Base-by-base conservation (phyloP, 768 basidiomycete species). In the Ramaria rubella region DNA sequence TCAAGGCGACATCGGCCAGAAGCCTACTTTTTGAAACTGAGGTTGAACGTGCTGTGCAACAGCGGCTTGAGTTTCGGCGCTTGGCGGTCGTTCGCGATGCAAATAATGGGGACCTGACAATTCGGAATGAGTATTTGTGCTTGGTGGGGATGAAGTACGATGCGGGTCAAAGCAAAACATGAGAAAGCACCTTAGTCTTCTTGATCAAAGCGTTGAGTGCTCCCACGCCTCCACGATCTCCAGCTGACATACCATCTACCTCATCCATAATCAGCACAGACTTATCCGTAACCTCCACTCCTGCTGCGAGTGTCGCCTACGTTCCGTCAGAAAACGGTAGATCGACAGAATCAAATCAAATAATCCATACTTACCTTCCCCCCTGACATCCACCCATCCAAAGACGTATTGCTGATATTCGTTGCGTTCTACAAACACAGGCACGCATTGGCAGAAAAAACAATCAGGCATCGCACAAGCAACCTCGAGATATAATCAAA, bases 261-360 rank as follows among this genome's bases (percentile, higher is more conserved):
- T 99, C 96, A 65, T 99, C 96, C 95, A 99, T 97, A 67, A 99
- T 98, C 44, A 99, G 74, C 61, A 93, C 91, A 0, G 88, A 81
- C 67, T 77, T 82, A 63, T 88, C 81, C 0, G 88, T 93, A 61
- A 97, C 83, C 15, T 74, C 66, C 2, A 94, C 75, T 2, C 88
- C 94, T 1, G 81, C 72, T 1, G 82, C 80, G 59, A 88, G 90
- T 8, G 81, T 82, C 21, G 70, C 70, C 84, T 81, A 57, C 24
- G 34, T 34, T 31, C 26, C 24, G 19, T 30, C 26, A 48, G 12
- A 51, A 23, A 17, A 36, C 15, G 7, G 31, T 26, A 48, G 2
- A 42, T 42, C 34, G 27, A n/a, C n/a, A n/a, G n/a, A 34, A 7
- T 38, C 3, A 8, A 38, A 38, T n/a, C 12, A 42, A 7, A 42